phyloP scores from a whole-genome alignment of 2,329 filamentous ascomycete species.

The Sphaerulina populicola region DNA sequence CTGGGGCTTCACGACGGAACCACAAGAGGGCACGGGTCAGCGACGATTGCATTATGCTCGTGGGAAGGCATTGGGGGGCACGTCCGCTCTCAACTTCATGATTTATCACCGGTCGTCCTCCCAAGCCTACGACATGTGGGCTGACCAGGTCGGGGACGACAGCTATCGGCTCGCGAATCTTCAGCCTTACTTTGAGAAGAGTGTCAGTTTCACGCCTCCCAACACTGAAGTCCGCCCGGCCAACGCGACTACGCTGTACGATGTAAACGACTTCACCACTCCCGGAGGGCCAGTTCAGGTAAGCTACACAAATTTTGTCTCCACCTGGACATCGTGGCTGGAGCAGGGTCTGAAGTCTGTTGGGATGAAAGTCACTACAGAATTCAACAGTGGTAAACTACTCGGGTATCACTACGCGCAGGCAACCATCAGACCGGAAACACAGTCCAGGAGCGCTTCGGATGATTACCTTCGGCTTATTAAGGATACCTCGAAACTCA shows the following conservation, averaged over 20 bases:
- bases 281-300: too few relatives aligned
- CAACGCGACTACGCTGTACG: too few relatives aligned
- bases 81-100: background rate
- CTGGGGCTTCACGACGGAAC: constrained; percentile 7
- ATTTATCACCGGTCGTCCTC: background rate
- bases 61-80: constrained; percentile 27
- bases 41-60: constrained; percentile 15
- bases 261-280: too few relatives aligned
- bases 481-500: background rate
- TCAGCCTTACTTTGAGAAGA: too few relatives aligned
- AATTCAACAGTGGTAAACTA: background rate
- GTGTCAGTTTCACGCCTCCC: too few relatives aligned
- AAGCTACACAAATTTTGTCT: too few relatives aligned
- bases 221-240: too few relatives aligned
- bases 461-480: background rate
- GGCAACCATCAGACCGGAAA: background rate
- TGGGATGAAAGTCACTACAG: background rate
- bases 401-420: background rate
- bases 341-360: too few relatives aligned
- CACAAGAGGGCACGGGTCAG: constrained; percentile 1
- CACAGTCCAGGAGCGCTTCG: background rate
- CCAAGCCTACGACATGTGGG: constrained; percentile 21
- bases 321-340: too few relatives aligned
- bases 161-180: too few relatives aligned
- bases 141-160: constrained; percentile 19